Evolutionary conservation across 2,329 filamentous ascomycete species (phyloP), one percentile per base, ranked within the genome.

Genomic region (Trichoderma oligosporum): DNA sequence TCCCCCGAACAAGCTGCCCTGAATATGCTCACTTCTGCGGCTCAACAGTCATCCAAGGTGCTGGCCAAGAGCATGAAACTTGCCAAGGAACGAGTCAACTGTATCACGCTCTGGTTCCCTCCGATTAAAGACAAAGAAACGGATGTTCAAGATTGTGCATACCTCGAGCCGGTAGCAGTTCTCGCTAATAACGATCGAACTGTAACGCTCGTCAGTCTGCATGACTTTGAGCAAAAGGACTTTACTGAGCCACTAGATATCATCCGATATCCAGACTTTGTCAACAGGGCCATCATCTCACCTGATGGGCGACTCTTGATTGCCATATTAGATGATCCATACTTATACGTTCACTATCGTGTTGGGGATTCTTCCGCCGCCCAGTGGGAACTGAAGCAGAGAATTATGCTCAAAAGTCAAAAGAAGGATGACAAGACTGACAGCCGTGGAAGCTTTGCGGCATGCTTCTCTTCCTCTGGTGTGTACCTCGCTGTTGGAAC

Each of bases 201-300:
- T 1, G 88, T 97, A 57, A 87, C 87, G 25, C 75, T 97, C n/a
- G 90, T 95, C 68, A 88, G 86, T 47, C 76, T 97, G 18, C 78
- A 82, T 25, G 82, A 86, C 52, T 82, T 84, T 51, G 72, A 74
- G 4, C 65, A 65, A 31, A 69, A 69, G 42, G 71, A 75, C 14
- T 71, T 71, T 46, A 70, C 72, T 12, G 78, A 88, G 59, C 78
- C 87, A 33, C 74, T 95, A 20, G 84, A 89, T 55, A 80, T 85
- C 41, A 76, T 97, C 53, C 79, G 82, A 4, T 87, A 96, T 62
- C 87, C 89, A 4, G 88, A 93, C 68, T 88, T 86, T 62, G 93
- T 97, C 76, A 99, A 99, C 66, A 91, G 95, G 67, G 90, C 92
- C 31, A 84, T 92, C n/a, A 86, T 99, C 52, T 97, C 93, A 6